Percentiles rank a stretch among this genome's conserved stretches.
Conservation (phyloP, 768 basidiomycete species). For the Royoungia palumana region DNA sequence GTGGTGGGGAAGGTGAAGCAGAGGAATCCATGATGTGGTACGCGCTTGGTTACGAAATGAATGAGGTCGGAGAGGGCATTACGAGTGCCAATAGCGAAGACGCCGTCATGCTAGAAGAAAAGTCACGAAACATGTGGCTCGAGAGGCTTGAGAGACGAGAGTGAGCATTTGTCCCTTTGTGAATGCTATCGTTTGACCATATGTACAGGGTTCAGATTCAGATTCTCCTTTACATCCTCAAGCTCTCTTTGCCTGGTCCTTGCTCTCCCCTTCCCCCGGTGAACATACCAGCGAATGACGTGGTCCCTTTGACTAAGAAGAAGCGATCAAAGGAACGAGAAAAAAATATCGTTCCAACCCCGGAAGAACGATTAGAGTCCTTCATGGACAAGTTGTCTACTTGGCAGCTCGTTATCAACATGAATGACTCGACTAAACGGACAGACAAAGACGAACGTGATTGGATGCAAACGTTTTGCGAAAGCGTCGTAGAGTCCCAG, state of each 20-base stretch:
- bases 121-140: slow-evolving; percentile 56
- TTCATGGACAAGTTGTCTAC: slow-evolving; percentile 79
- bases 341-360: slow-evolving; percentile 22
- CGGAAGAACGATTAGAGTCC: slow-evolving; percentile 58
- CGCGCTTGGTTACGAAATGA: slow-evolving; percentile 54
- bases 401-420: slow-evolving; percentile 59
- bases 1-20: slow-evolving; percentile 56
- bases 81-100: slow-evolving; percentile 18
- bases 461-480: slow-evolving; percentile 74
- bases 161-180: slow-evolving; percentile 34
- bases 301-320: slow-evolving; percentile 30
- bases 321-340: slow-evolving; percentile 23
- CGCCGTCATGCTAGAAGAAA: slow-evolving; percentile 40
- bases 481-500: slow-evolving; percentile 63
- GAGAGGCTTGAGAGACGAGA: slow-evolving; percentile 68
- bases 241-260: slow-evolving; percentile 57
- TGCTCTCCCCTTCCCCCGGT: slow-evolving; percentile 29
- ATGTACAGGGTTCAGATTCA: slow-evolving; percentile 66
- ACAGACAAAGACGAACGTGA: slow-evolving; percentile 42
- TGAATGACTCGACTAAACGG: slow-evolving; percentile 35
- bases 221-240: slow-evolving; percentile 64
- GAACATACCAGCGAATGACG: slow-evolving; percentile 22
- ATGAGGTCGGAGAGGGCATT: slow-evolving; percentile 31
- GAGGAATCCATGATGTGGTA: slow-evolving; percentile 83
- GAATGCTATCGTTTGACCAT: slow-evolving; percentile 5